These are phyloP conservation scores for Colletotrichum theobromicola DNA, from an alignment of 2,329 filamentous ascomycete genomes.

Conservation along the genomic window DNA sequence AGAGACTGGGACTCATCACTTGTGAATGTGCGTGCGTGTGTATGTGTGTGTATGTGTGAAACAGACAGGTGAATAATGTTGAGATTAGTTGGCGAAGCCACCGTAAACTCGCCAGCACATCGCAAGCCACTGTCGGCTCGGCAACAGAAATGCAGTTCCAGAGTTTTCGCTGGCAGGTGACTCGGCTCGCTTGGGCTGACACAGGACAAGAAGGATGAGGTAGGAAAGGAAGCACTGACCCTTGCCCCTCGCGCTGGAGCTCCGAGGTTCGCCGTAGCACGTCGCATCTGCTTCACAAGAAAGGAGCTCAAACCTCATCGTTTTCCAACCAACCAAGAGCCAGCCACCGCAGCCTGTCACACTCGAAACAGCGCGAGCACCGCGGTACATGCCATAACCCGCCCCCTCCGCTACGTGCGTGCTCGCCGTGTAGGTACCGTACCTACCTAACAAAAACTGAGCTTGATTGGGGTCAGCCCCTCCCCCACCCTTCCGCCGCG, in stretches of 20 bases:
- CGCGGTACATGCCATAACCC: neutral
- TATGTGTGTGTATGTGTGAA: too few relatives aligned
- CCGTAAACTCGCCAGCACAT: neutral
- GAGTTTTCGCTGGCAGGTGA: neutral
- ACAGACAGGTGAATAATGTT: neutral
- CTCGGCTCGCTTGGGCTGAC: neutral
- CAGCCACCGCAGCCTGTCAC: neutral
- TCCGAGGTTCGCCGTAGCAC: neutral
- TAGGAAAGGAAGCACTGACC: neutral
- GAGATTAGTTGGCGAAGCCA: neutral
- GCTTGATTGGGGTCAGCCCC: slow-evolving; percentile 9
- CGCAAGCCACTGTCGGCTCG: neutral
- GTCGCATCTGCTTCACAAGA: neutral
- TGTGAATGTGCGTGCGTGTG: neutral
- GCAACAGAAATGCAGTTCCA: neutral
- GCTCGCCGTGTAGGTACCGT: neutral
- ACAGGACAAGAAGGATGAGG: neutral
- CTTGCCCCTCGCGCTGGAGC: neutral
- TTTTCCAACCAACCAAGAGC: neutral
- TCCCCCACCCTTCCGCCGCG: slow-evolving; percentile 16
- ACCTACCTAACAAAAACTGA: neutral
- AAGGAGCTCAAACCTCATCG: neutral
- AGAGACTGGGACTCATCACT: neutral
- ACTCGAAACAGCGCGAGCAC: neutral
- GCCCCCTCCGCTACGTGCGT: neutral